These are phyloP conservation scores for Bonia amplexicaulis DNA, from an alignment of 176 grass and related monocot genomes.

Conservation along the genomic window DNA sequence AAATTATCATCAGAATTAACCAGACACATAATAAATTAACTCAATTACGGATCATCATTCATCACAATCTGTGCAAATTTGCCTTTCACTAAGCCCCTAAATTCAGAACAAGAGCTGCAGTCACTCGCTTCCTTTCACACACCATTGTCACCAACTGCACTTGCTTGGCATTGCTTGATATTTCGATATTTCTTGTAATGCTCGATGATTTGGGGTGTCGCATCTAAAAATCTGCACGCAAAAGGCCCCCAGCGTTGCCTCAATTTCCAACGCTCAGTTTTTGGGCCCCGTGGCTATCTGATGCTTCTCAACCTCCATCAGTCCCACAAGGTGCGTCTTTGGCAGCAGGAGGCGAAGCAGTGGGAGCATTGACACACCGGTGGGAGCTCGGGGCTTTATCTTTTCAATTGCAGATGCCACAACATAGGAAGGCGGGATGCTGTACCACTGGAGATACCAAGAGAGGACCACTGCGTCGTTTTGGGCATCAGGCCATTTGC, in stretches of 20 bases:
- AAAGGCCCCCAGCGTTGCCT: background rate
- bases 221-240: background rate
- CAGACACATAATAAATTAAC: no score
- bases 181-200: background rate
- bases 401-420: slow-evolving; percentile 50
- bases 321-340: slow-evolving; percentile 50
- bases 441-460: slow-evolving; percentile 92
- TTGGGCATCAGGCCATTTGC: slow-evolving; percentile 54
- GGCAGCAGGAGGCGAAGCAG: slow-evolving; percentile 66
- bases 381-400: slow-evolving; percentile 28
- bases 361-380: slow-evolving; percentile 52
- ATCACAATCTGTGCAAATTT: no score
- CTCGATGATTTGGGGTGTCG: background rate
- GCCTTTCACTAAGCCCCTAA: no score
- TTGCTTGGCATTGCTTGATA: background rate
- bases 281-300: slow-evolving; percentile 16
- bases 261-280: background rate
- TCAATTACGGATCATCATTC: no score
- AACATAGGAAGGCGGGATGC: slow-evolving; percentile 64
- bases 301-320: slow-evolving; percentile 72
- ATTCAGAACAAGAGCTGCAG: no score
- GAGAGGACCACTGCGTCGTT: slow-evolving; percentile 56
- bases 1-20: no score
- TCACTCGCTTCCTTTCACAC: no score
- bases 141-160: background rate